These are phyloP conservation scores for Deuterostichococcus epilithicus DNA, from an alignment of 139 green algal species.

Conservation along the genomic window DNA sequence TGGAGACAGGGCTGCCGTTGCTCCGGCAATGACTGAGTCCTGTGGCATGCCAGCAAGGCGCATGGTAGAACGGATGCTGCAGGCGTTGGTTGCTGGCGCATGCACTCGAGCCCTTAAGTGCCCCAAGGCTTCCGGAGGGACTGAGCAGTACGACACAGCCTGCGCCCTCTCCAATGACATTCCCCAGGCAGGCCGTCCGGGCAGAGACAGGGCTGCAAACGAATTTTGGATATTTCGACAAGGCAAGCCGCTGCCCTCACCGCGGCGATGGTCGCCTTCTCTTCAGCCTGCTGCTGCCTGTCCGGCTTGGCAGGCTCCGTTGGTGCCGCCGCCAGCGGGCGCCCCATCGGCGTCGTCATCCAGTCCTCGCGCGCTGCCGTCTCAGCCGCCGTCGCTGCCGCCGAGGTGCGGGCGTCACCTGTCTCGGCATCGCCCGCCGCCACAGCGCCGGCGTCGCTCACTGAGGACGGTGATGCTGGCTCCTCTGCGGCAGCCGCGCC, in stretches of 20 bases:
- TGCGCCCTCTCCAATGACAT: neutral
- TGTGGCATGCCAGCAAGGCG: too few relatives aligned
- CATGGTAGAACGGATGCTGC: too few relatives aligned
- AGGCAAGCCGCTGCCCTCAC: conserved; percentile 15
- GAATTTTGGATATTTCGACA: too few relatives aligned
- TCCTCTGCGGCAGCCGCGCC: too few relatives aligned
- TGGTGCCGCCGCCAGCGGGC: conserved; percentile 9
- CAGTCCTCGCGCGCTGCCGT: conserved; percentile 51
- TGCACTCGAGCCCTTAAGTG: too few relatives aligned
- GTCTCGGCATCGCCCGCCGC: neutral
- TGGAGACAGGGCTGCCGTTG: too few relatives aligned
- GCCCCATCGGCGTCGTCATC: conserved; percentile 67
- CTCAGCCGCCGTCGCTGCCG: conserved; percentile 11
- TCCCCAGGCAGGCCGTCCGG: neutral
- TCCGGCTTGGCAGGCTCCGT: conserved; percentile 8
- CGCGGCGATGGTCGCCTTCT: neutral
- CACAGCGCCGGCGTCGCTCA: conserved; percentile 2
- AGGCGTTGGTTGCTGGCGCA: too few relatives aligned
- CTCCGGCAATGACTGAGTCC: too few relatives aligned
- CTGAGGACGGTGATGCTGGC: too few relatives aligned
- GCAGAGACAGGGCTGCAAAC: neutral
- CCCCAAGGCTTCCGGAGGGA: too few relatives aligned
- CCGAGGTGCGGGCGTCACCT: neutral
- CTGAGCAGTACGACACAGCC: neutral
- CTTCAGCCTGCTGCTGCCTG: conserved; percentile 19